Evolutionary conservation across 2,329 filamentous ascomycete genomes (phyloP), one percentile per base, ranked within the genome.

Genomic region (Geosmithia flava): DNA sequence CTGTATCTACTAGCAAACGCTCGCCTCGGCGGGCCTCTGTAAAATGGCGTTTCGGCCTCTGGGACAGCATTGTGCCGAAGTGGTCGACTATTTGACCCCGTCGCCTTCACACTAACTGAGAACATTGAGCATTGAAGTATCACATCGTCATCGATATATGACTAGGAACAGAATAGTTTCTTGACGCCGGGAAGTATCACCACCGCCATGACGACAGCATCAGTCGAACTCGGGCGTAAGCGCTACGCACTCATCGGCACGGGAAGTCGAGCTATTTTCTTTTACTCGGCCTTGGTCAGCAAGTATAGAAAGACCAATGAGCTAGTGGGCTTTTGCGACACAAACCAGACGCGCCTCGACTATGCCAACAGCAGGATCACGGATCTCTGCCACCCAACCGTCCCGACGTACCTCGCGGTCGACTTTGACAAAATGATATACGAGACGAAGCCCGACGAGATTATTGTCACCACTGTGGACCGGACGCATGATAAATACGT

Each of bases 381-480:
- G 33, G 51, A 60, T 0, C 59, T 80, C 1, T 71, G 73, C 20
- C 68, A 76, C 53, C 58, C 53, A 2, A 54, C 62, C 2, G 67
- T 81, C 0, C 75, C 76, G 2, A 77, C 74, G 0, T 82, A 71
- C 58, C 64, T 68, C 27, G 75, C 76, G 0, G 51, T 59, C 13
- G 67, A 75, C 54, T 82, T 81, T 53, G 76, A 80, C 56, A 61
- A 62, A 45, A 81, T 82, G 78, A 68, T 79, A 52, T 48, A 61
- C 30, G 74, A 78, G 45, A 74, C 74, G 0, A 68, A 68, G 49
- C 78, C 78, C 0, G 75, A 81, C 58, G 76, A 78, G 55, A 69
- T 82, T 16, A 80, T 82, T 52, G 68, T 81, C 16, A 81, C 78
- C 1, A 81, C 78, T 0, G 78, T 81, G 54, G 78, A 82, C 60